Evolutionary conservation across 345 rosid genomes (phyloP).

Genomic region (Gossypium rotundifolium): DNA sequence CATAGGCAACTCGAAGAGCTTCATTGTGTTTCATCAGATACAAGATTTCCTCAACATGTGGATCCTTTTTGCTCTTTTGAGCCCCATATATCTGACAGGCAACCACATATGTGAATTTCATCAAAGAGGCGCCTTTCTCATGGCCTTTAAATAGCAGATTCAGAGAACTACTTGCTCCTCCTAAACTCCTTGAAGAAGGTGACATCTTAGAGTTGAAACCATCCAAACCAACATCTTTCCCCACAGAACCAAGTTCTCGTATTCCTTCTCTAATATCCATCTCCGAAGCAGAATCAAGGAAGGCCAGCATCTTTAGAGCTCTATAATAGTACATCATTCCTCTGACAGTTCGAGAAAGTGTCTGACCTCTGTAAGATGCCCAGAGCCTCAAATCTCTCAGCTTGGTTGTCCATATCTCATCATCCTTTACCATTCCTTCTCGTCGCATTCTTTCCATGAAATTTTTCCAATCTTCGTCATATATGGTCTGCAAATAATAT

Average conservation of each 20-base stretch:
- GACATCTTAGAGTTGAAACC: conserved; percentile 35
- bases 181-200: conserved; percentile 47
- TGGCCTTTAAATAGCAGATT: conserved; percentile 65
- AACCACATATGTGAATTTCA: conserved; percentile 91
- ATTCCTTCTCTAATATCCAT: conserved; percentile 79
- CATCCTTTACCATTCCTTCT: conserved; percentile 69
- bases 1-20: conserved; percentile 94
- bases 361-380: conserved; percentile 99
- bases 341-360: conserved; percentile 87
- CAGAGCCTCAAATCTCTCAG: conserved; percentile 88
- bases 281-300: conserved; percentile 96
- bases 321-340: conserved; percentile 99
- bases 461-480: conserved; percentile 90
- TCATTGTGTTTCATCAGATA: conserved; percentile 79
- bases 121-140: conserved; percentile 81
- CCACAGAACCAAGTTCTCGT: conserved; percentile 73
- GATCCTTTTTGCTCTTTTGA: conserved; percentile 87
- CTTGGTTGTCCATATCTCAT: conserved; percentile 67
- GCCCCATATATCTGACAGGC: conserved; percentile 95
- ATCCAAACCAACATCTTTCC: conserved; percentile 40
- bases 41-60: conserved; percentile 79
- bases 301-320: conserved; percentile 91
- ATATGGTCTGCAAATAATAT: conserved; percentile 88
- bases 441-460: conserved; percentile 87
- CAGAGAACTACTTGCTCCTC: conserved; percentile 61